Conservation (phyloP, 192 early-diverging fungal species). For the Lobosporangium transversale region DNA sequence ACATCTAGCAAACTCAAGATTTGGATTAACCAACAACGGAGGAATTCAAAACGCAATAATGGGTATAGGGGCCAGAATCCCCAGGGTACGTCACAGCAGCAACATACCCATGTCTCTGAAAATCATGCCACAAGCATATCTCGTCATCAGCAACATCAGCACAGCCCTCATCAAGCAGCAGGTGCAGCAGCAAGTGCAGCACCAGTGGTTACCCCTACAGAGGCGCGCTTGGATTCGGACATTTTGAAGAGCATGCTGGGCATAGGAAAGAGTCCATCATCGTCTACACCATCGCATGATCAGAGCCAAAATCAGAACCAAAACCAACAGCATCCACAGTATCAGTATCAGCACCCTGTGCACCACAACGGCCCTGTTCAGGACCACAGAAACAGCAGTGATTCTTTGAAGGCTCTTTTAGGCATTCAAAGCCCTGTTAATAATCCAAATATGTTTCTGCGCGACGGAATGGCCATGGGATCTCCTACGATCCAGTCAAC, state of each 20-base stretch:
- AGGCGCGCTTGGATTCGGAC: slow-evolving; percentile 30
- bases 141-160: slow-evolving; percentile 5
- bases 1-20: slow-evolving; percentile 37
- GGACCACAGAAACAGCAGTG: slow-evolving; percentile 17
- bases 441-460: slow-evolving; percentile 5
- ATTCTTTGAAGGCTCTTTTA: slow-evolving; percentile 34
- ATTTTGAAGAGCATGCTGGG: slow-evolving; percentile 52
- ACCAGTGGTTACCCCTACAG: slow-evolving; percentile 10
- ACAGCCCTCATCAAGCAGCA: neutral
- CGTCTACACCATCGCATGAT: neutral
- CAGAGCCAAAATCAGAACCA: neutral
- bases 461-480: slow-evolving; percentile 4
- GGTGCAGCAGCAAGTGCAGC: neutral
- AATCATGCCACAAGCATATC: slow-evolving; percentile 1
- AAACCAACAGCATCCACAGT: neutral
- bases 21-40: slow-evolving; percentile 33
- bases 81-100: neutral
- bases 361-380: neutral
- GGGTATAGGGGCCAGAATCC: slow-evolving; percentile 7
- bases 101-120: slow-evolving; percentile 8
- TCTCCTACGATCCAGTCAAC: slow-evolving; percentile 26
- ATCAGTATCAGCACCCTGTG: neutral
- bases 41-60: slow-evolving; percentile 27
- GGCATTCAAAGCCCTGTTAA: slow-evolving; percentile 24
- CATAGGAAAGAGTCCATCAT: slow-evolving; percentile 18